A percentile compares a stretch with the other conserved stretches of the same genome.
Conservation (phyloP, 257 asterid species). For the Solanum commersonii region DNA sequence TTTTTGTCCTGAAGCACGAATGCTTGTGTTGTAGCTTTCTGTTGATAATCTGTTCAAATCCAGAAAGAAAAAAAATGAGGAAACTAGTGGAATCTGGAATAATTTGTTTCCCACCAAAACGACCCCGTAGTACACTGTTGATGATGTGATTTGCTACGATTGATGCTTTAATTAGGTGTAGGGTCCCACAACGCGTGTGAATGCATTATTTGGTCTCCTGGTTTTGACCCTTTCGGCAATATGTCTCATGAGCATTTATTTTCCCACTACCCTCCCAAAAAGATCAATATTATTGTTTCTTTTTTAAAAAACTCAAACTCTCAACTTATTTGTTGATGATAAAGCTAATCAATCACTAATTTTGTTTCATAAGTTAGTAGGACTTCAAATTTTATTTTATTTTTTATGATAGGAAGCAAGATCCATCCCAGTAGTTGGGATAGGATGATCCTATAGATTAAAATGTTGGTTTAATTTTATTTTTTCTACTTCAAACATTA, state of each 20-base stretch:
- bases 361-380: not conserved
- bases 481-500: not conserved
- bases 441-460: not conserved
- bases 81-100: not conserved
- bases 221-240: not conserved
- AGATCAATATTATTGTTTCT: not conserved
- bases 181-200: not conserved
- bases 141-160: not conserved
- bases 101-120: not conserved
- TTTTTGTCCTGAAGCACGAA: conserved; percentile 26
- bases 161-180: not conserved
- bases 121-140: not conserved
- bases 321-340: too few species aligned
- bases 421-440: not conserved
- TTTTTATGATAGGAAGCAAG: not conserved
- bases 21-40: conserved; percentile 26
- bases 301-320: not conserved
- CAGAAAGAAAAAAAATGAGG: not conserved
- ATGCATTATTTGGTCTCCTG: not conserved
- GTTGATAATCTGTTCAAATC: not conserved
- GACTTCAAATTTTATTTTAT: not conserved
- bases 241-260: not conserved
- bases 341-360: not conserved
- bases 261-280: not conserved
- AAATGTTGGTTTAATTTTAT: not conserved